Conservation (phyloP, 2,329 filamentous ascomycete genomes). For the Paecilomyces dactylethromorphus region DNA sequence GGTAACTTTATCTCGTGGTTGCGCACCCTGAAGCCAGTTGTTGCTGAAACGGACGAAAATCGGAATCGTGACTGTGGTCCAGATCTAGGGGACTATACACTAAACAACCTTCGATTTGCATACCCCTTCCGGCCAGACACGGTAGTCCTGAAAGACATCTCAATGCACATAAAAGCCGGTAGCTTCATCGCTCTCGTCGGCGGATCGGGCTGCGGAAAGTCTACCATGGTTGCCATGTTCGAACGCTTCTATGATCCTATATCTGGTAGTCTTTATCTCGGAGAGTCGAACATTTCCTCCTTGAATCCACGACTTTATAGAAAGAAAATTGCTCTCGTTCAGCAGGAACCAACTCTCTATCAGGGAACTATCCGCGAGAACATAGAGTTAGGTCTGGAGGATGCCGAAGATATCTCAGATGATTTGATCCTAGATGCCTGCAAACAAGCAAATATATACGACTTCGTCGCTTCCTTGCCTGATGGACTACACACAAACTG, state of each 20-base stretch:
- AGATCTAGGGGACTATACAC: conserved; percentile 24
- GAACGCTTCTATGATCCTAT: conserved; percentile 61
- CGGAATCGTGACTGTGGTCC: conserved; percentile 7
- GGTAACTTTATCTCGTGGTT: background rate
- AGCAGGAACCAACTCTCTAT: conserved; percentile 65
- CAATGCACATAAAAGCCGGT: conserved; percentile 33
- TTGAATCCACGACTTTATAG: conserved; percentile 57
- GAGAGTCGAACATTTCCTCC: conserved; percentile 52
- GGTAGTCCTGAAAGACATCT: conserved; percentile 12
- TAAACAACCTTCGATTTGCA: conserved; percentile 34
- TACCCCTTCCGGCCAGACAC: conserved; percentile 15
- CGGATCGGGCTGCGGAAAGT: conserved; percentile 52
- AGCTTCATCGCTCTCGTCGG: conserved; percentile 50
- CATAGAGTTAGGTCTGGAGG: conserved; percentile 50
- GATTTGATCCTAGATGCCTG: conserved; percentile 13
- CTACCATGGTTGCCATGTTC: conserved; percentile 56
- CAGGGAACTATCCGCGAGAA: conserved; percentile 62
- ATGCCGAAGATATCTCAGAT: conserved; percentile 12
- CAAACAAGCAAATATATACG: conserved; percentile 19
- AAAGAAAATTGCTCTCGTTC: conserved; percentile 58
- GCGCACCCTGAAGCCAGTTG: background rate
- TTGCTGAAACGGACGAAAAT: background rate
- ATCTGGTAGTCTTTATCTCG: conserved; percentile 57
- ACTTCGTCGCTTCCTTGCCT: conserved; percentile 21
- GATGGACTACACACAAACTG: conserved; percentile 17